These are phyloP conservation scores for Funneliformis caledonium DNA, from an alignment of 371 early-diverging fungal genomes.

Conservation along the genomic window DNA sequence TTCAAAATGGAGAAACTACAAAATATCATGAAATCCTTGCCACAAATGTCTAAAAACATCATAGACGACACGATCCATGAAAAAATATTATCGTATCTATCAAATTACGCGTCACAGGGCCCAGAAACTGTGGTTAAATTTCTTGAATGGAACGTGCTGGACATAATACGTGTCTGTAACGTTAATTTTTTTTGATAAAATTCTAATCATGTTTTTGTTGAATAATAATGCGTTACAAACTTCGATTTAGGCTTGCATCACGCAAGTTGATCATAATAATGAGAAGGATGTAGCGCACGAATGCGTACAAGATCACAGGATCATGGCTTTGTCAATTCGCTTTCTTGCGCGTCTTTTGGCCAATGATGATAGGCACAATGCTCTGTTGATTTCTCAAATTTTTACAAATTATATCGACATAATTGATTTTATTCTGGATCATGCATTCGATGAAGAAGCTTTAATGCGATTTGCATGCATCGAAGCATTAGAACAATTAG, in stretches of 20 bases:
- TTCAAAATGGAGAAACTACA: slow-evolving; percentile 44
- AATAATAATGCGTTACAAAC: neutral
- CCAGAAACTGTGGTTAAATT: slow-evolving; percentile 45
- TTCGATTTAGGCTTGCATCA: neutral
- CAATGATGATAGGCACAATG: slow-evolving; percentile 37
- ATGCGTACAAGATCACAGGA: slow-evolving; percentile 47
- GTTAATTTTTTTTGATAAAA: neutral
- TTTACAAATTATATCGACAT: slow-evolving; percentile 40
- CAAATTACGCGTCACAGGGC: slow-evolving; percentile 50
- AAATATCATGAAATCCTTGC: slow-evolving; percentile 53
- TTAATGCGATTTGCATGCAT: slow-evolving; percentile 47
- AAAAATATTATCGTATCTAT: slow-evolving; percentile 61
- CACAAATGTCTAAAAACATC: slow-evolving; percentile 59
- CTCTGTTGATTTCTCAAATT: slow-evolving; percentile 41
- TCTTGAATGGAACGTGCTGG: slow-evolving; percentile 46
- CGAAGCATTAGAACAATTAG: slow-evolving; percentile 45
- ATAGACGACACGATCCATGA: slow-evolving; percentile 66
- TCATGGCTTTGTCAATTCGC: slow-evolving; percentile 47
- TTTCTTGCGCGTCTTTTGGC: slow-evolving; percentile 47
- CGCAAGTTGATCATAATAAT: neutral
- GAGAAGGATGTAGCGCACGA: neutral
- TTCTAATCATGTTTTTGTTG: neutral
- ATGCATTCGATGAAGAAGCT: slow-evolving; percentile 45
- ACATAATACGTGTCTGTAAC: slow-evolving; percentile 43
- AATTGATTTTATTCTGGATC: slow-evolving; percentile 45